These are phyloP conservation scores for Odonthalia washingtoniensis DNA, from an alignment of 31 red algal genomes.

Conservation along the genomic window DNA sequence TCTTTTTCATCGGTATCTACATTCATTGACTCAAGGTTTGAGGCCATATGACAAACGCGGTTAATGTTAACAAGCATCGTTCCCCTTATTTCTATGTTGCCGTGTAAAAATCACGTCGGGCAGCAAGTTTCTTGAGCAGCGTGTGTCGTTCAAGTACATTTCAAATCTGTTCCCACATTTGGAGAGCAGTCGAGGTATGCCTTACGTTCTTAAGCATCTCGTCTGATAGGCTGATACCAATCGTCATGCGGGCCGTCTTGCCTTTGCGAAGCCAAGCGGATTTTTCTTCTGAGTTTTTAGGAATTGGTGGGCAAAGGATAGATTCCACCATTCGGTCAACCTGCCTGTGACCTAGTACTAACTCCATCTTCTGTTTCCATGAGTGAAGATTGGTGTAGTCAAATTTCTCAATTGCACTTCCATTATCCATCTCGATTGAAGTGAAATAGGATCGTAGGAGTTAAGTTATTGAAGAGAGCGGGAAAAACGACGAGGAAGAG, in stretches of 20 bases:
- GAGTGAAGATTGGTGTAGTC: background rate
- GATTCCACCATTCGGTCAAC: background rate
- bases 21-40: constrained; percentile 20
- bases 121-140: constrained; percentile 12
- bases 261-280: background rate
- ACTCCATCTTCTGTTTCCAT: background rate
- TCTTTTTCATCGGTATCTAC: background rate
- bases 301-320: background rate
- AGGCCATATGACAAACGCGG: constrained; percentile 6
- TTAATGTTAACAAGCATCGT: constrained; percentile 9
- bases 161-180: constrained; percentile 5
- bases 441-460: no score
- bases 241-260: background rate
- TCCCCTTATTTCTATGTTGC: background rate
- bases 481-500: no score
- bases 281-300: background rate
- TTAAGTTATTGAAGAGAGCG: no score
- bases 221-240: constrained; percentile 28
- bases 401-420: background rate
- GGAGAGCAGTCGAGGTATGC: background rate
- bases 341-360: background rate
- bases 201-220: constrained; percentile 16
- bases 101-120: constrained; percentile 21
- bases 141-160: constrained; percentile 20
- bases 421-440: no score